Base-by-base conservation (phyloP, 2,329 filamentous ascomycete genomes). In the Cytospora piceae region DNA sequence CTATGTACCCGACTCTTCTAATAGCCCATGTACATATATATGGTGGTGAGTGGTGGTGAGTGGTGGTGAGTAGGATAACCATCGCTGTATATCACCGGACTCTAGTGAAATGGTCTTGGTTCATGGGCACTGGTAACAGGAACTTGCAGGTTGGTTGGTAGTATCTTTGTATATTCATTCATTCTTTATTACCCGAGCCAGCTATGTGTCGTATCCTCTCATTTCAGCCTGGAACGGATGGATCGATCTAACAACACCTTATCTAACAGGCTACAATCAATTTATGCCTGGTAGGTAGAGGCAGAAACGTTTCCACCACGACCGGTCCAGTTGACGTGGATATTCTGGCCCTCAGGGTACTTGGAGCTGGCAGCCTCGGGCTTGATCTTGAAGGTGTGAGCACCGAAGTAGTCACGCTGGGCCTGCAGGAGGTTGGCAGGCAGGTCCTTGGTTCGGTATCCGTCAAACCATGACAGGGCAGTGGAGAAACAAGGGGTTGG, bases 321-420 rank as follows among this genome's bases (percentile, higher is more conserved):
- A 75, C 95, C 95, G 73, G 95, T 99, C 95, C 95, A 99, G 92
- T 99, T 99, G 81, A 98, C 93, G 87, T 99, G 95, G 78, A 94
- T 95, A 80, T 98, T 88, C 83, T 93, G 83, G 80, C 90, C 93
- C 73, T 85, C 87, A 71, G 89, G 90, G 85, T 96, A 96, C 82
- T 93, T 93, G 66, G 84, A 87, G 79, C 75, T 90, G 73, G 91
- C 91, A 71, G 73, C 76, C 82, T 94, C 91, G 68, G 92, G 90
- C 90, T 95, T 94, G 82, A 95, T 87, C 74, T 84, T 84, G 89
- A 95, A 95, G 72, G 92, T 95, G 85, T 95, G 92, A 70, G 92
- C 92, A 79, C 95, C 95, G 78, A 99, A 99, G 92, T 98, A 99
- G 81, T 99, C 95, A 85, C 95, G 92, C 87, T 99, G 95, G 66